Base-by-base conservation (phyloP, 805 yeast genomes). In the Maudiozyma bulderi region DNA sequence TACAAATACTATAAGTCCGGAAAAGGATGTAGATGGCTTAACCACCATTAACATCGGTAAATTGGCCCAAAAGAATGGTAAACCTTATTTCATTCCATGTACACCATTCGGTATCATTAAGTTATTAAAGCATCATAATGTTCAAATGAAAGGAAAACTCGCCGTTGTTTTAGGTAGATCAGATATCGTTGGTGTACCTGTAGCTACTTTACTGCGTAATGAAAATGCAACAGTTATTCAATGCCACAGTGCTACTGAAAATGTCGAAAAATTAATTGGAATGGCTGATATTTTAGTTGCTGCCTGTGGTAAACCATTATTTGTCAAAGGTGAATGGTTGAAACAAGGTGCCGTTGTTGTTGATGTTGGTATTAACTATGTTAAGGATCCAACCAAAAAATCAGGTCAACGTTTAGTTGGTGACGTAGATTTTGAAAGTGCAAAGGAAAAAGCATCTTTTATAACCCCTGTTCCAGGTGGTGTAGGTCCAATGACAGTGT, bases 401-500 rank as follows among this genome's bases (percentile, higher is more conserved):
- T 80, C 85, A 28, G 97, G 97, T 26, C 78, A 74, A 60, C 80
- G 82, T 62, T 73, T 91, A 64, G 95, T 87, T n/a, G 99, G 99
- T 54, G 99, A 91, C 66, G 96, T 88, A 42, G 96, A 90, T 60
- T 91, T 74, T 60, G 84, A 73, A 48, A 71, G 81, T 32, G 90
- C 87, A 48, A 67, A 74, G 50, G 67, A 70, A 38, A 76, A 73
- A 54, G 82, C 89, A 5, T 73, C 82, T 7, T 78, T 75, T 57
- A 77, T 93, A 54, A 90, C 98, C 6, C 99, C 99, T 14, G 99
- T 91, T 49, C 99, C 99, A 33, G 98, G 98, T 64, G 98, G 98
- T 59, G 98, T 91, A 54, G 99, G 99, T 40, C 99, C 99, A 55
- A 91, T 91, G 98, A 91, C 99, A 30, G 97, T 91, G 44, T 96